A percentile compares a stretch with the other conserved stretches of the same genome.
Conservation (phyloP, 495 filamentous ascomycete genomes). For the Penicillium salamii region DNA sequence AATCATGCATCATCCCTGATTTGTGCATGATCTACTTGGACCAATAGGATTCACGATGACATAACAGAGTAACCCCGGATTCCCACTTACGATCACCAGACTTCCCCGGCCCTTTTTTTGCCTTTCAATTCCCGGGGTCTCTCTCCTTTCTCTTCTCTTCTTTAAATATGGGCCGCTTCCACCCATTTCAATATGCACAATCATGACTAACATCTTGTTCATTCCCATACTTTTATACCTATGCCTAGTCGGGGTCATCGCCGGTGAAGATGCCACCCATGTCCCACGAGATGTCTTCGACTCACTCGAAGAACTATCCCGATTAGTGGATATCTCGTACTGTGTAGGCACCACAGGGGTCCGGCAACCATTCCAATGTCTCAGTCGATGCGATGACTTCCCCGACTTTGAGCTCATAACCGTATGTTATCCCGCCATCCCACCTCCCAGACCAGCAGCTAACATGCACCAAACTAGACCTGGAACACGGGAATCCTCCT, state of each 20-base stretch:
- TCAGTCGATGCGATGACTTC: slow-evolving; percentile 80
- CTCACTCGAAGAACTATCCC: slow-evolving; percentile 79
- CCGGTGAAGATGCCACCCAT: slow-evolving; percentile 4
- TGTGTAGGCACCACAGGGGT: slow-evolving; percentile 89
- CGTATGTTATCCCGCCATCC: slow-evolving; percentile 32
- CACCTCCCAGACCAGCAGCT: not conserved
- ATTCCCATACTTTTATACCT: slow-evolving; percentile 1
- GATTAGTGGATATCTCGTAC: slow-evolving; percentile 92
- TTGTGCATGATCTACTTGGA: not conserved
- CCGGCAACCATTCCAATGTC: slow-evolving; percentile 75
- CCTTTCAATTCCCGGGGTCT: slow-evolving; percentile 4
- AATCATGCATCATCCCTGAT: no score
- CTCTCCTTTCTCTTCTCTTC: slow-evolving; percentile 7
- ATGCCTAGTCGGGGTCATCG: not conserved
- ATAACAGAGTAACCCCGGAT: slow-evolving; percentile 19
- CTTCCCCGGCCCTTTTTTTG: not conserved
- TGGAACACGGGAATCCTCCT: slow-evolving; percentile 89
- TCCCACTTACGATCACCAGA: not conserved
- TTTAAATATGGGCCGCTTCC: not conserved
- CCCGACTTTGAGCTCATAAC: slow-evolving; percentile 71
- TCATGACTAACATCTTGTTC: slow-evolving; percentile 4
- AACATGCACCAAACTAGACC: slow-evolving; percentile 45
- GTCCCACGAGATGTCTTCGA: slow-evolving; percentile 68
- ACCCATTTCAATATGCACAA: not conserved
- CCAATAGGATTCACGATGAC: slow-evolving; percentile 4